Evolutionary conservation across 495 filamentous ascomycete species (phyloP), one percentile per base, ranked within the genome.

Genomic region (Talaromyces nanjingensis): DNA sequence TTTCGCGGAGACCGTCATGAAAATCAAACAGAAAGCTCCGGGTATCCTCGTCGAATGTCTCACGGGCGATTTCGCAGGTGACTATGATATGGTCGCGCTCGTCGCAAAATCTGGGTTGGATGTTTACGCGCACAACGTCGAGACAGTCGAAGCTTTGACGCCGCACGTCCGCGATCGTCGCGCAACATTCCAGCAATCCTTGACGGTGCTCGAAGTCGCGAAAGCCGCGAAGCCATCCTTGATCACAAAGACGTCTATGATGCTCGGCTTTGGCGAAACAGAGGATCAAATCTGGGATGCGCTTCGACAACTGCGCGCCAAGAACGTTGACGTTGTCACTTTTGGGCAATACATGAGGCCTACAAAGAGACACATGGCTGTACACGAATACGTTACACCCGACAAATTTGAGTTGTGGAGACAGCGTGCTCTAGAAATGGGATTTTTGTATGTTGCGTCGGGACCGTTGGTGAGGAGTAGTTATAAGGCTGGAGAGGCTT

Each of bases 341-440:
- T 98, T 98, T 64, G 94, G 96, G 3, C 94, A 98, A 81, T 98
- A 98, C 80, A 98, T 98, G 94, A 89, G 92, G 4, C 94, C 94
- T 11, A 98, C 94, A 9, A 98, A 97, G 83, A 84, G 92, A 3
- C 94, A 98, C 76, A 93, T 98, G 87, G 87, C 93, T 70, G 94
- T 98, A 14, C 86, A 93, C 67, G 91, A 92, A 69, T 98, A 98
- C 71, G 84, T 98, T 37, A 93, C 92, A 0, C 94, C 94, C 1
- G 90, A 89, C 47, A 83, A 84, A 53, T 98, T 98, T 68, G 96
- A 97, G 70, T 75, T 89, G 62, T 98, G 96, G 96, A 83, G 90
- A 55, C 82, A 91, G 76, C 86, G 92, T 42, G 96, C 94, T 7
- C 81, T 97, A 16, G 92, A 96, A 34, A 86, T 98, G 87, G 96